Base-by-base conservation (phyloP, 805 yeast genomes). In the Cyberlindnera japonica region DNA sequence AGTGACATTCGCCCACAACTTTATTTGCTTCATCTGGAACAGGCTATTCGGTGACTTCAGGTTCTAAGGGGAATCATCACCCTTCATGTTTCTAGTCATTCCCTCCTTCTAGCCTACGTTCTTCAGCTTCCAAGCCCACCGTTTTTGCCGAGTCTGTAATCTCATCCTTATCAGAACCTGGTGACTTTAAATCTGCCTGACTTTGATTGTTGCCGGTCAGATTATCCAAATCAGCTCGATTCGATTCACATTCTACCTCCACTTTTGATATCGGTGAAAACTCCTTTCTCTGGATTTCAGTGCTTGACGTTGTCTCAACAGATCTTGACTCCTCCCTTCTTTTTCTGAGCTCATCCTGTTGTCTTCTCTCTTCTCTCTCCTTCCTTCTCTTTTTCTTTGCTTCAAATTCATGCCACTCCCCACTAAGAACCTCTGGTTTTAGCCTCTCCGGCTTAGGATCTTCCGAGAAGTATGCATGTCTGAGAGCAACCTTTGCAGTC, bases 351-450 rank as follows among this genome's bases (percentile, higher is more conserved):
- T 29, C 33, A 8, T 29, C 33, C 8, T 29, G 33, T 13, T 29
- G n/a, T n/a, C n/a, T 29, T 14, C 13, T 29, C 34, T 31, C 25
- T 13, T 55, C 60, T 24, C 58, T 36, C 35, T 56, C 59, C 34
- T 46, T 55, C 38, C 55, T 51, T 47, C 60, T 55, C 53, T 83
- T 75, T 64, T 79, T 82, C 61, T 91, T 89, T 3, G 96, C 93
- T 55, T 91, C 99, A 61, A 83, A 91, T 58, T 91, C 99, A 58
- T 91, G 99, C 93, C 97, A 91, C 61, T 95, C 98, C 3, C 93
- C 95, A 40, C 69, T 67, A 21, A 70, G 69, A 21, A 70, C 65
- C 48, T 83, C 68, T 39, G 79, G 71, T 10, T 65, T 59, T 27
- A 87, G 67, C 6, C 80, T 78, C 46, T 74, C 79, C 1, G 85